A percentile compares a stretch with the other conserved stretches of the same genome.
Evolutionary conservation across 75 land plant species (phyloP).

Genomic region (Picea glauca): DNA sequence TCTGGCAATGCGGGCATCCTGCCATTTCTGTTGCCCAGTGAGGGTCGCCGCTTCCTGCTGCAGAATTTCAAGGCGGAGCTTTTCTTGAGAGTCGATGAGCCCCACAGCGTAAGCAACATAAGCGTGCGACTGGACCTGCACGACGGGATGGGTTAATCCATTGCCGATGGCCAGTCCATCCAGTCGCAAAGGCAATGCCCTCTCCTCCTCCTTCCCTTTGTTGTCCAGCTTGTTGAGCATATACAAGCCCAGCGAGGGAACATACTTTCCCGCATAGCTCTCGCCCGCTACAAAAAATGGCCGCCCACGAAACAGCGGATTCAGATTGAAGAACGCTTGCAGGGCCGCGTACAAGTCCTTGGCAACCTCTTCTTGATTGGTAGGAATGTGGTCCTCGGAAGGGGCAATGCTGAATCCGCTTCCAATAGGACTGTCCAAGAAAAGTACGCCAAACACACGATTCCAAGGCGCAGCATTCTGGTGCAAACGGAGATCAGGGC

Average conservation of each 20-base stretch:
- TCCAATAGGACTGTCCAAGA: constrained; percentile 85
- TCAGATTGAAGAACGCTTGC: constrained; percentile 23
- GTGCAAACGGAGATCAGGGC: constrained; percentile 12
- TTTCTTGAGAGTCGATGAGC: constrained; percentile 56
- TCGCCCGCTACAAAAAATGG: constrained; percentile 76
- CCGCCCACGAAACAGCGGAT: constrained; percentile 34
- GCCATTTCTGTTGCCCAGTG: constrained; percentile 35
- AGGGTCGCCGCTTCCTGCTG: constrained; percentile 32
- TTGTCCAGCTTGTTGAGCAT: constrained; percentile 31
- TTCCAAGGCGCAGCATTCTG: constrained; percentile 62
- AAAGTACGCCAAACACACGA: constrained; percentile 64
- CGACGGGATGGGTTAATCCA: constrained; percentile 74
- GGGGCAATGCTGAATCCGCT: constrained; percentile 77
- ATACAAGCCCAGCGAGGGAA: constrained; percentile 70
- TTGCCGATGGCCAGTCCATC: constrained; percentile 72
- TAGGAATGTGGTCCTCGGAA: constrained; percentile 44
- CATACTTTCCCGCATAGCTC: constrained; percentile 89
- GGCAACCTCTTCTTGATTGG: constrained; percentile 52
- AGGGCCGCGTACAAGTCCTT: constrained; percentile 56
- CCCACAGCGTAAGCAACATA: constrained; percentile 57
- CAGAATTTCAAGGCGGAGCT: constrained; percentile 24
- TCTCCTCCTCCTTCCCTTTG: neutral
- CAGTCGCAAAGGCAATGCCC: constrained; percentile 27
- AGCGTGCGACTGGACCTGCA: constrained; percentile 36
- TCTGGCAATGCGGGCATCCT: constrained; percentile 42